Evolutionary conservation across 2,329 filamentous ascomycete genomes (phyloP).

Genomic region (Lachnellula arida): DNA sequence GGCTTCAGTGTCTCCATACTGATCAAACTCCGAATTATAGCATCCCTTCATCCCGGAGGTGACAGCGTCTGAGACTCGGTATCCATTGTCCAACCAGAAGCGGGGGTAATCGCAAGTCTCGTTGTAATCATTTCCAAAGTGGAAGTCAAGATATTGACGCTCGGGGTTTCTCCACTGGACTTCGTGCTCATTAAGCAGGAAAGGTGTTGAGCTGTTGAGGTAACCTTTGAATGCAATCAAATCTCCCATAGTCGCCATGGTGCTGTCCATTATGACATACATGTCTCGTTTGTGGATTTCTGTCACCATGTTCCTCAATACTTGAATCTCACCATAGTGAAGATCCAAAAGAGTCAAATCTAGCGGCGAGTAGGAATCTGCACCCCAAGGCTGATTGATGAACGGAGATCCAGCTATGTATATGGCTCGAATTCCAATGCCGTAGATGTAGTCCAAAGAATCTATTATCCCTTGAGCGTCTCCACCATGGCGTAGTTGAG

Average conservation of each 20-base stretch:
- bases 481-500: conserved; percentile 59
- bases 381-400: conserved; percentile 60
- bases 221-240: conserved; percentile 58
- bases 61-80: conserved; percentile 36
- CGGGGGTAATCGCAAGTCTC: conserved; percentile 54
- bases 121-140: conserved; percentile 44
- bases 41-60: conserved; percentile 47
- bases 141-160: conserved; percentile 54
- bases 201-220: conserved; percentile 54
- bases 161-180: conserved; percentile 49
- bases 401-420: conserved; percentile 60
- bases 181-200: conserved; percentile 47
- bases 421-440: conserved; percentile 57
- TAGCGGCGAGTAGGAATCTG: conserved; percentile 55
- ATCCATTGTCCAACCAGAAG: conserved; percentile 56
- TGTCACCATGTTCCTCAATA: conserved; percentile 52
- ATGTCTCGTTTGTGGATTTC: conserved; percentile 59
- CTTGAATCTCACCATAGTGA: conserved; percentile 55
- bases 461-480: conserved; percentile 54
- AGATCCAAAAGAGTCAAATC: conserved; percentile 60
- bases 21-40: conserved; percentile 60
- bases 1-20: conserved; percentile 49
- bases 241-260: conserved; percentile 60
- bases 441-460: conserved; percentile 59
- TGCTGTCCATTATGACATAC: conserved; percentile 64